These are phyloP conservation scores for Mucor indicus DNA, from an alignment of 371 early-diverging fungal genomes.

Conservation along the genomic window DNA sequence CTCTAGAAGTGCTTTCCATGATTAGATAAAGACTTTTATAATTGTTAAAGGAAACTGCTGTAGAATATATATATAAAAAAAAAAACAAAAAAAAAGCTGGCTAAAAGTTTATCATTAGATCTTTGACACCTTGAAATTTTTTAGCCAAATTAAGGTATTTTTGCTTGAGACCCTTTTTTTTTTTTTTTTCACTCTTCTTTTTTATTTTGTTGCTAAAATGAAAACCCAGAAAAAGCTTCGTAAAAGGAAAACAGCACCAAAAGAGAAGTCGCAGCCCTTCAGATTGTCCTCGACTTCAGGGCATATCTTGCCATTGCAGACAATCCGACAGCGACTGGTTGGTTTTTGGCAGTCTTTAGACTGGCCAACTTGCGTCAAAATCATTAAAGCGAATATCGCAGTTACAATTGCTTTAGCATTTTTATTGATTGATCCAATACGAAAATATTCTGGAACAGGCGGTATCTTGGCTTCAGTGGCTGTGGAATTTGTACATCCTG, in stretches of 20 bases:
- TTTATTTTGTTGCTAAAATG: background rate
- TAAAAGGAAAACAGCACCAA: background rate
- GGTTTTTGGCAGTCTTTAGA: constrained; percentile 35
- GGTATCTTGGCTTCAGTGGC: constrained; percentile 36
- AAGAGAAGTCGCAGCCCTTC: constrained; percentile 13
- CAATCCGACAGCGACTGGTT: constrained; percentile 26
- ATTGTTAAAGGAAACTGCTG: too few relatives aligned
- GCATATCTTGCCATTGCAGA: constrained; percentile 26
- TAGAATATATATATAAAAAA: too few relatives aligned
- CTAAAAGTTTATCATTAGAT: too few relatives aligned
- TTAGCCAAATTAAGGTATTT: too few relatives aligned
- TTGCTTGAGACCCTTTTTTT: too few relatives aligned
- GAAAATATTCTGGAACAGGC: constrained; percentile 14
- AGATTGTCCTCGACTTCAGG: constrained; percentile 33
- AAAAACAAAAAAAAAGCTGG: too few relatives aligned
- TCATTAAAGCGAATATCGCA: constrained; percentile 43
- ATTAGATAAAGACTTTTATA: too few relatives aligned
- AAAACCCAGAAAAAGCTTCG: constrained; percentile 1
- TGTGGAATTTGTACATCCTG: constrained; percentile 46
- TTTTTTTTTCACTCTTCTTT: constrained; percentile 5
- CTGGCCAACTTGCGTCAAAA: constrained; percentile 39
- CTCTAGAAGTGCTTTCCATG: too few relatives aligned
- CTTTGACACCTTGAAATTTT: too few relatives aligned
- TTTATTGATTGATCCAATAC: constrained; percentile 27
- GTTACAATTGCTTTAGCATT: constrained; percentile 35